Percentiles rank a stretch among this genome's conserved stretches.
Evolutionary conservation across 805 yeast species (phyloP).

Genomic region (Saccharomycopsis malanga): DNA sequence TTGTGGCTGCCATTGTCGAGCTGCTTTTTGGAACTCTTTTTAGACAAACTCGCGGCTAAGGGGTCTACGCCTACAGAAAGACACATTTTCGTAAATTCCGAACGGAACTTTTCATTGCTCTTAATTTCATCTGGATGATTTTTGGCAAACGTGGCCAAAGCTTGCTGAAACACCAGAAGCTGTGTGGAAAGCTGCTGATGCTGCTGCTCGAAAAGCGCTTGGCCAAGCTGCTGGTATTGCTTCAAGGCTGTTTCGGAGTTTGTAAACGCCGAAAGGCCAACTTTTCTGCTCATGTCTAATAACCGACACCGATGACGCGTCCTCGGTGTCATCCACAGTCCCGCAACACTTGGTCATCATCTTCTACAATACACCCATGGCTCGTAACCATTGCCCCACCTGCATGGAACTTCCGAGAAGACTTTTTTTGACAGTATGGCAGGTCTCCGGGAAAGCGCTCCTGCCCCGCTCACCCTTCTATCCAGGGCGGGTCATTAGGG

Average conservation of each 20-base stretch:
- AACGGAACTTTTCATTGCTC: constrained; percentile 55
- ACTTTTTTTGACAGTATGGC: too few relatives aligned
- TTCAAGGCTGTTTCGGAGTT: constrained; percentile 9
- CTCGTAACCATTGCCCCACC: too few relatives aligned
- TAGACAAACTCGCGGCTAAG: constrained; percentile 36
- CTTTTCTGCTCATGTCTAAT: constrained; percentile 1
- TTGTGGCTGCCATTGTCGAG: constrained; percentile 23
- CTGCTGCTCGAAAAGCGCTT: constrained; percentile 41
- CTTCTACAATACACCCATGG: too few relatives aligned
- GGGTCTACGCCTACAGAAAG: constrained; percentile 82
- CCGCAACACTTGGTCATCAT: too few relatives aligned
- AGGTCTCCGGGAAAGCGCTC: too few relatives aligned
- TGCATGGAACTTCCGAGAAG: too few relatives aligned
- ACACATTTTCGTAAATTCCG: constrained; percentile 71
- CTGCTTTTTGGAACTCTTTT: constrained; percentile 28
- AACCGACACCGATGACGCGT: too few relatives aligned
- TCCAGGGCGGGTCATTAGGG: too few relatives aligned
- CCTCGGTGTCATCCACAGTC: too few relatives aligned
- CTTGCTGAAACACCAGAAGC: constrained; percentile 67
- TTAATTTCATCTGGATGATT: constrained; percentile 65
- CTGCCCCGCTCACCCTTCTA: too few relatives aligned
- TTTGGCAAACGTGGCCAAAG: constrained; percentile 65
- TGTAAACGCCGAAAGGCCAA: constrained; percentile 7
- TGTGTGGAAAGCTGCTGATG: constrained; percentile 61
- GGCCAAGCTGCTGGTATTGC: constrained; percentile 17